Base-by-base conservation (phyloP, 2,329 filamentous ascomycete species). In the Fusarium armeniacum region DNA sequence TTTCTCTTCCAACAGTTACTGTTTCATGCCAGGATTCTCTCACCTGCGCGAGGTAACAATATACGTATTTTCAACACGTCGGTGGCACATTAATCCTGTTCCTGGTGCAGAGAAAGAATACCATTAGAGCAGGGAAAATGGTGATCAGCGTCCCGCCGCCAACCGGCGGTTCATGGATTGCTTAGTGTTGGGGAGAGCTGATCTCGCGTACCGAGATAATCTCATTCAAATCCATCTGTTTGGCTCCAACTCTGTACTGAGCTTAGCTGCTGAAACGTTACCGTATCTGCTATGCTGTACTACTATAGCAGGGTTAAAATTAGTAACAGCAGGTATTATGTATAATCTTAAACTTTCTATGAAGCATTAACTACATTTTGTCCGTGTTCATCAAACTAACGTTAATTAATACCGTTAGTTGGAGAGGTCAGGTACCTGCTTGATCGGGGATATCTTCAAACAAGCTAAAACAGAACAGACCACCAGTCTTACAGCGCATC, bases 161-260 rank as follows among this genome's bases (percentile, higher is more conserved):
- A 40, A 36, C 38, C 67, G 32, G 54, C 57, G 44, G 58, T 50
- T 67, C 33, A 28, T 70, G 54, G 41, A 26, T 55, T 58, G 69
- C 52, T 65, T 58, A 69, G 62, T 69, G 13, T 47, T 55, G 52
- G 46, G 22, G 22, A 50, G 33, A 30, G 38, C 45, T 59, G 62
- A 67, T 68, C 67, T 71, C 67, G 67, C 51, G 43, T 68, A 65
- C 35, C 35, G 54, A 68, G 67, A 70, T 61, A 67, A 58, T 70
- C 53, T 69, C 45, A 65, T 56, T 51, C 46, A 35, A 52, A 38
- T 46, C 24, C 24, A 26, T 26, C 36, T 47, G 36, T 40, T 44
- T 60, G 46, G 45, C 16, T 26, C 24, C 32, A 38, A 35, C 24
- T 40, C 30, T 26, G 18, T 40, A 20, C 49, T 51, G 33, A 51